Conservation (phyloP, 2,329 filamentous ascomycete genomes). For the Amauroascus verrucosus region DNA sequence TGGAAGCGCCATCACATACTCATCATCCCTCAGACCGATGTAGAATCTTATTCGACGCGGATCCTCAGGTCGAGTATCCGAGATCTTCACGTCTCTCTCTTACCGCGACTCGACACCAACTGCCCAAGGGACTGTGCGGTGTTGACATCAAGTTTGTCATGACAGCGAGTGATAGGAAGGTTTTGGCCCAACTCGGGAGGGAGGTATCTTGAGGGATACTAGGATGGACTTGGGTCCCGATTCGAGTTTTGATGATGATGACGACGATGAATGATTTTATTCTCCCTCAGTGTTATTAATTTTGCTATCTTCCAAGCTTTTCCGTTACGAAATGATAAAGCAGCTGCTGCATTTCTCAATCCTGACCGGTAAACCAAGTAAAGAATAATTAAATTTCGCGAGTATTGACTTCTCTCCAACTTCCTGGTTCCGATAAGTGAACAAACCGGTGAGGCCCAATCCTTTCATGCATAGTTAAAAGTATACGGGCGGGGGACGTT, state of each 20-base stretch:
- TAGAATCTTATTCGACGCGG: constrained; percentile 6
- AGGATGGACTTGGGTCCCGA: neutral
- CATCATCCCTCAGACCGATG: constrained; percentile 1
- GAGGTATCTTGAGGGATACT: neutral
- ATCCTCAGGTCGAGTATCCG: constrained; percentile 7
- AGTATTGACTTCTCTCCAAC: neutral
- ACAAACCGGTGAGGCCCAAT: neutral
- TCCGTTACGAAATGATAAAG: neutral
- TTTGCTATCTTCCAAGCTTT: neutral
- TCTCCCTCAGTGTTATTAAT: neutral
- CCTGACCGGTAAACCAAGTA: neutral
- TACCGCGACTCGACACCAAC: neutral
- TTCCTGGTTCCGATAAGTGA: neutral
- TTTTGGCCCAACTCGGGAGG: neutral
- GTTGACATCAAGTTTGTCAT: neutral
- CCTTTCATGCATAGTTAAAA: neutral
- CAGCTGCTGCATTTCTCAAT: no score
- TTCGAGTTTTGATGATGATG: neutral
- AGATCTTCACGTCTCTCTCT: constrained; percentile 1
- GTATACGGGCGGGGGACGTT: no score
- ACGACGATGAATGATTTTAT: no score
- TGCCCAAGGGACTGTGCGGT: neutral
- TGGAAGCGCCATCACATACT: neutral
- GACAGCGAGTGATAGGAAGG: neutral
- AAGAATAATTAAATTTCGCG: neutral